Evolutionary conservation across 2,329 filamentous ascomycete species (phyloP), one percentile per base, ranked within the genome.

Genomic region (Amylocarpus encephaloides): DNA sequence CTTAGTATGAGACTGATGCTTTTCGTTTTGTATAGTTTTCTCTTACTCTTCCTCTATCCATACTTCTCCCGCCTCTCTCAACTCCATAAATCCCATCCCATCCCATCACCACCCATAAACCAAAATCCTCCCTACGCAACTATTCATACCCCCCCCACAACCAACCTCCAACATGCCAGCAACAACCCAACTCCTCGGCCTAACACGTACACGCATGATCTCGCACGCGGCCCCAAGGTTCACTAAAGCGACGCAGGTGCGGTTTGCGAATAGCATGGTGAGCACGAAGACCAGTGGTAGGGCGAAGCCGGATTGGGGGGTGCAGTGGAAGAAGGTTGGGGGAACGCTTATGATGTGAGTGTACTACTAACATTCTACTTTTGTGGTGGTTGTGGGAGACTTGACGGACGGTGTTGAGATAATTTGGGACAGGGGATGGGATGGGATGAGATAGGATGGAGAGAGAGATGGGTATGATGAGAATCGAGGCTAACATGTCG

Each of bases 301-400:
- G 11, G n/a, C 32, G 29, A 34, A 50, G 26, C 33, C 48, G 10
- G 57, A 53, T 13, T 61, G 59, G 59, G 52, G 54, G 11, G 19
- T 41, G 9, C 57, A 58, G 30, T 54, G 52, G 50, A 56, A 54
- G 50, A 51, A 46, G 10, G 44, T 54, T n/a, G 59, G 57, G 10
- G 51, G 51, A 38, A 53, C 49, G 26, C 51, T 52, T 22, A 48
- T 61, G 55, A 61, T 61, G 59, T 59, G 38, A 44, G 52, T 55
- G 36, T 39, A 26, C 22, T 26, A 4, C 22, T 26, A n/a, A n/a
- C 22, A 26, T 26, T 26, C 22, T 26, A n/a, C n/a, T 26, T 7
- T 4, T 26, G 4, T 4, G 22, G 22, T 26, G 22, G 22, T 26
- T 26, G n/a, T n/a, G n/a, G n/a, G n/a, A n/a, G n/a, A n/a, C n/a